Evolutionary conservation across 106 monocot species (phyloP).

Genomic region (Acorus gramineus): DNA sequence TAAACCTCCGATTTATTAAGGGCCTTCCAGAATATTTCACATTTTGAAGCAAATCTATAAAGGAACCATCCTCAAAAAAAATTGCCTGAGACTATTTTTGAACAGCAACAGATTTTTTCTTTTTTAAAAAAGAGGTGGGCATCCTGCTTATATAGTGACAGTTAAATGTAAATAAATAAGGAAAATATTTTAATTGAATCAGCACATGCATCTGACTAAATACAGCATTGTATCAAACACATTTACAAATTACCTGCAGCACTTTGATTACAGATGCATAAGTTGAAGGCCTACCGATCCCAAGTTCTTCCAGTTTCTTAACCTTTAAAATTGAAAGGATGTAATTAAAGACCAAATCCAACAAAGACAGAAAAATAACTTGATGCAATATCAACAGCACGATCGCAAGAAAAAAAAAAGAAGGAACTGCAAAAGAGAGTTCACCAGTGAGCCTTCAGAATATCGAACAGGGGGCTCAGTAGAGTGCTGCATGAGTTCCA

Average conservation of each 20-base stretch:
- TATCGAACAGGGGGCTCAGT: constrained; percentile 77
- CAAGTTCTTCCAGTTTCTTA: constrained; percentile 97
- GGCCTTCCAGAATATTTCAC: too few relatives aligned
- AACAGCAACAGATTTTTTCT: too few relatives aligned
- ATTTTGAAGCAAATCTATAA: too few relatives aligned
- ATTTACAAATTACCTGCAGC: constrained; percentile 49
- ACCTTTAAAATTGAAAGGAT: constrained; percentile 27
- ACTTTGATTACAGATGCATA: constrained; percentile 93
- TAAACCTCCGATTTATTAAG: too few relatives aligned
- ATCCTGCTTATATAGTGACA: too few relatives aligned
- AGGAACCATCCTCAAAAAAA: too few relatives aligned
- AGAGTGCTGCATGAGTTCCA: constrained; percentile 54
- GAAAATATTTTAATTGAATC: too few relatives aligned
- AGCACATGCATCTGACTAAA: too few relatives aligned
- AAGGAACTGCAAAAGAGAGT: constrained; percentile 3
- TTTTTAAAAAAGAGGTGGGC: too few relatives aligned
- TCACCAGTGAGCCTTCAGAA: constrained; percentile 85
- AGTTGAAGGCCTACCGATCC: constrained; percentile 97
- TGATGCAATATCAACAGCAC: too few relatives aligned
- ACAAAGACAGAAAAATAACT: not conserved
- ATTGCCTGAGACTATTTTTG: too few relatives aligned
- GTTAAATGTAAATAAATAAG: too few relatives aligned
- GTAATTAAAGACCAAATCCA: not conserved
- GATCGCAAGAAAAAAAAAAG: not conserved
- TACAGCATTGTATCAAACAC: not conserved